Evolutionary conservation across 441 rosid genomes (phyloP).

Genomic region (Rhodomyrtus psidioides): DNA sequence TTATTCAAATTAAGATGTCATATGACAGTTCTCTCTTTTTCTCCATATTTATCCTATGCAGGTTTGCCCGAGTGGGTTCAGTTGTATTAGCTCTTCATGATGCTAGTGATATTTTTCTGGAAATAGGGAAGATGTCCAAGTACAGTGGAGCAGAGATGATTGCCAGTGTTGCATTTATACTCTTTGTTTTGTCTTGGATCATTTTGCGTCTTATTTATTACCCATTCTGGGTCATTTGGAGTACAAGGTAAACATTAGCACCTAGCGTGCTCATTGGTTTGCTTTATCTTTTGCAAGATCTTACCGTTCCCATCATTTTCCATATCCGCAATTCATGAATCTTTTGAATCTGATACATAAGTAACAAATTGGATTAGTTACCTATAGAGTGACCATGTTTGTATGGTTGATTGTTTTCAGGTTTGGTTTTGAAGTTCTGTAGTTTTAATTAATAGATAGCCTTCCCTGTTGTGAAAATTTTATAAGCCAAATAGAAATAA

Average conservation of each 20-base stretch:
- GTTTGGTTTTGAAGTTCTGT: not conserved
- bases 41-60: constrained; percentile 13
- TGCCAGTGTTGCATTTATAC: constrained; percentile 71
- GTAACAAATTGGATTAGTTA: not conserved
- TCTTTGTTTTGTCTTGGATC: constrained; percentile 84
- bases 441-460: not conserved
- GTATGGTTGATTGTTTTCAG: not conserved
- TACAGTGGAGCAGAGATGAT: constrained; percentile 74
- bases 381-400: not conserved
- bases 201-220: constrained; percentile 80
- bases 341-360: not conserved
- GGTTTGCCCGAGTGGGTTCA: constrained; percentile 87
- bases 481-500: not conserved
- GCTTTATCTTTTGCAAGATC: not conserved
- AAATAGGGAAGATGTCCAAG: constrained; percentile 94
- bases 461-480: not conserved
- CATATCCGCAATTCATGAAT: not conserved
- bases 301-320: not conserved
- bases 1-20: not conserved
- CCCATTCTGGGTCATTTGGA: constrained; percentile 97
- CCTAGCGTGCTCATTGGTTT: not conserved
- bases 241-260: constrained; percentile 68
- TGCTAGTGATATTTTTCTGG: constrained; percentile 89
- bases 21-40: not conserved
- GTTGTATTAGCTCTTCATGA: constrained; percentile 92